Base-by-base conservation (phyloP, 768 basidiomycete genomes). In the Rhodocollybia butyracea region DNA sequence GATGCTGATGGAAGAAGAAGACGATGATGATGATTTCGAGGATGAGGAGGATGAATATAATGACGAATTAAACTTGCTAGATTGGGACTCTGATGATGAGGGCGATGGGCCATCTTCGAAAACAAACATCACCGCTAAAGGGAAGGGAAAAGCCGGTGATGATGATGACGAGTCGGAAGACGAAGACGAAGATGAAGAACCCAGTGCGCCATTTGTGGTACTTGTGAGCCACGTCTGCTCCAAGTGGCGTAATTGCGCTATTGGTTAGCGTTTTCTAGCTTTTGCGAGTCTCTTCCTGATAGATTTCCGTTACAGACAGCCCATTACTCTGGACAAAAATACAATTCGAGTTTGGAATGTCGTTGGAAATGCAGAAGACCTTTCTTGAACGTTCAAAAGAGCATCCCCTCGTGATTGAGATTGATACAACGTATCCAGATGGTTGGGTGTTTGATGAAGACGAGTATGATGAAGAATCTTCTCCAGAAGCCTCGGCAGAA, bases 301-400 rank as follows among this genome's bases (percentile, higher is more conserved):
- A 22, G 21, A 21, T 12, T 5, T 36, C 21, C 13, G 10, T 34
- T 19, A 10, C 15, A 50, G 59, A 61, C 13, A 72, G 68, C 5
- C 70, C 74, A 2, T 48, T 60, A 4, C 65, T 81, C 5, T 81
- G 79, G 78, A 70, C 56, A 43, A 67, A 64, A 21, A 68, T 78
- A 39, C 54, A 65, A 34, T 65, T 73, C 27, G 68, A 64, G 30
- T 68, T 71, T 2, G 58, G 51, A 17, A 43, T 58, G 8, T 71
- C 71, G 21, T 29, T 63, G 11, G 61, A 59, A 11, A 60, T 64
- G 53, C 60, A 66, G 1, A 38, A 53, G 19, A 48, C 53, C 17
- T 75, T 73, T 57, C 47, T 75, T 27, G 51, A 65, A 56, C 63
- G 74, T 22, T 73, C 73, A 17, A 60, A 62, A 17, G 45, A 55